Evolutionary conservation across 2,329 filamentous ascomycete species (phyloP), one percentile per base, ranked within the genome.

Genomic region (Clonostachys sp.): DNA sequence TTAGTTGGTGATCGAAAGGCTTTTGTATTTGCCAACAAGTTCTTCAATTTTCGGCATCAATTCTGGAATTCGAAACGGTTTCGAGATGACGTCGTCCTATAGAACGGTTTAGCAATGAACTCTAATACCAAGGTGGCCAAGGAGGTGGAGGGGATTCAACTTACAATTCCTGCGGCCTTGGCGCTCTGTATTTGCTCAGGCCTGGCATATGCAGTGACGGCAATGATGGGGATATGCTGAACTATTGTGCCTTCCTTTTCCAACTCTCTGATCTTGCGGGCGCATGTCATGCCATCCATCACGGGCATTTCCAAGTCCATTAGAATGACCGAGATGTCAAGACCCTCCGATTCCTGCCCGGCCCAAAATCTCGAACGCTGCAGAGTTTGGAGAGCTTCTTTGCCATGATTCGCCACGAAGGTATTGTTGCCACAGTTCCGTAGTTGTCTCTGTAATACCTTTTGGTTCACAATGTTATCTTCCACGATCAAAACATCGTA

Each of bases 261-360:
- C 16, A 88, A 70, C 50, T 85, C 77, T 16, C 88, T 77, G 46
- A 92, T 90, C 50, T 72, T 78, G 40, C 77, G 74, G 12, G 87
- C 83, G 52, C 87, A 89, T 3, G 85, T 86, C 63, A 88, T 80
- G 35, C 88, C 88, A 57, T 91, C 86, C 87, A 91, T 91, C 41
- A 90, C 77, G 2, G 87, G 87, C 87, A 91, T 91, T 58, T 91
- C 87, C 43, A 90, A 73, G 59, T 91, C 88, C 87, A 91, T 90
- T 6, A 91, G 64, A 12, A 91, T 83, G 42, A 90, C 74, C 9
- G 81, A 81, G 20, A 88, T 74, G 43, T 82, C 75, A 9, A 73
- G 64, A 3, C 74, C 74, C 13, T 70, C 64, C 14, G 62, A 50
- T 51, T 74, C 72, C 9, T 73, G 66, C 13, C 73, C 73, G 18